Percentiles rank a stretch among this genome's conserved stretches.
These are phyloP conservation scores for Urochloa ruziziensis DNA, from an alignment of 176 grass and related monocot species.

Conservation along the genomic window DNA sequence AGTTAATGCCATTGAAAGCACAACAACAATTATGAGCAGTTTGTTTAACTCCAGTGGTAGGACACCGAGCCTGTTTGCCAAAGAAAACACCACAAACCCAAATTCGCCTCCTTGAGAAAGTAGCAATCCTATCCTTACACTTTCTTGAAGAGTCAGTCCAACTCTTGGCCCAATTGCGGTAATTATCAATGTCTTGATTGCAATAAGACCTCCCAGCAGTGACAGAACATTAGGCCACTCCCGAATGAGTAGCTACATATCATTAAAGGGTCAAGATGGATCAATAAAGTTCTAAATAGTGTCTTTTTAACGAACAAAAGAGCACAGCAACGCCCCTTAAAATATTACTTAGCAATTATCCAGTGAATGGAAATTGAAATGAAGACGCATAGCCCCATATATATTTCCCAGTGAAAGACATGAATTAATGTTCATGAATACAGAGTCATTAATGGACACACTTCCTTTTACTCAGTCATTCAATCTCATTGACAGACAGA, in stretches of 20 bases:
- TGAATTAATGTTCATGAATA: constrained; percentile 8
- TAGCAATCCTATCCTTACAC: constrained; percentile 88
- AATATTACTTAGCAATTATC: background rate
- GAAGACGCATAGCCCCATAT: background rate
- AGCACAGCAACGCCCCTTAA: background rate
- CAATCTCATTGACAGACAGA: background rate
- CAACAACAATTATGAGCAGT: constrained; percentile 96
- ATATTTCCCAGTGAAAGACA: background rate
- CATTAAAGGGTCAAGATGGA: background rate
- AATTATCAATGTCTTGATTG: constrained; percentile 89
- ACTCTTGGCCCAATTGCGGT: constrained; percentile 87
- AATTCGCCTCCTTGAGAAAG: constrained; percentile 99
- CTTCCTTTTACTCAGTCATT: background rate
- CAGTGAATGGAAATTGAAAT: background rate
- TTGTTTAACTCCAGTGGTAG: constrained; percentile 97
- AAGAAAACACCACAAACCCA: constrained; percentile 95
- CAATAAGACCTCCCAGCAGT: constrained; percentile 75
- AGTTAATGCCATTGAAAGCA: constrained; percentile 95
- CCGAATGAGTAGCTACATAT: constrained; percentile 81
- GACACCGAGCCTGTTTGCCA: constrained; percentile 97
- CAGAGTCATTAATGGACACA: no score
- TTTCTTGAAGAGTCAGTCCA: constrained; percentile 90
- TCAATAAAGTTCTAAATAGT: background rate
- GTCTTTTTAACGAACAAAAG: background rate
- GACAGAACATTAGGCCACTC: constrained; percentile 98